Conservation (phyloP, 495 filamentous ascomycete species). For the Usnea hakonensis region DNA sequence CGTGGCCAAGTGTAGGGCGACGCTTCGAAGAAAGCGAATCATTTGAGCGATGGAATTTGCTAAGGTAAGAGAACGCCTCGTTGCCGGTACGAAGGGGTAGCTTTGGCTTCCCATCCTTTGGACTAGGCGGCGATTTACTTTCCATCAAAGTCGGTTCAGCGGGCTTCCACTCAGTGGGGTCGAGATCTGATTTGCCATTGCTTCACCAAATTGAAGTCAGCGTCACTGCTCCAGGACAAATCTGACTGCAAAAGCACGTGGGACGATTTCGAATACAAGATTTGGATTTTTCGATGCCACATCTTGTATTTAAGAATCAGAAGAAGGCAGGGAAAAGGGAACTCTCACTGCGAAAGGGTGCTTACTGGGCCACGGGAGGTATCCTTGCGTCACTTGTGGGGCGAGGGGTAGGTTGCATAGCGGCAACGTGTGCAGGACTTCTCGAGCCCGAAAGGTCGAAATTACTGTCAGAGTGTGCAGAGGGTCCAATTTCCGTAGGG, state of each 20-base stretch:
- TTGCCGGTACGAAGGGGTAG: slow-evolving; percentile 27
- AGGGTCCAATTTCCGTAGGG: slow-evolving; percentile 17
- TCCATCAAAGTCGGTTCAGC: slow-evolving; percentile 31
- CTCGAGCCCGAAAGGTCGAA: slow-evolving; percentile 15
- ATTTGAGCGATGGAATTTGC: slow-evolving; percentile 36
- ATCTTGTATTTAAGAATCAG: not conserved
- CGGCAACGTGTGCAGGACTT: slow-evolving; percentile 36
- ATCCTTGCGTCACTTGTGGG: slow-evolving; percentile 33
- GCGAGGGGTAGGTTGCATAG: slow-evolving; percentile 25
- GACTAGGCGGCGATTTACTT: slow-evolving; percentile 1
- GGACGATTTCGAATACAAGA: not conserved
- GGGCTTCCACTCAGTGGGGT: slow-evolving; percentile 54
- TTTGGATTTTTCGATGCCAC: not conserved
- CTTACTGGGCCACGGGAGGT: slow-evolving; percentile 31
- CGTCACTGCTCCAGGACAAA: not conserved
- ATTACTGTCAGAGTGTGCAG: slow-evolving; percentile 32
- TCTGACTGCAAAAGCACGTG: not conserved
- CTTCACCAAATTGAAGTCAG: not conserved
- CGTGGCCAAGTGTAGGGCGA: slow-evolving; percentile 20
- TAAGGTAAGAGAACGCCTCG: slow-evolving; percentile 44
- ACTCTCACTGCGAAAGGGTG: not conserved
- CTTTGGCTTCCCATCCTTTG: slow-evolving; percentile 12
- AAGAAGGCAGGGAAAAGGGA: not conserved
- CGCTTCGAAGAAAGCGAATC: slow-evolving; percentile 17
- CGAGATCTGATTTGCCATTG: slow-evolving; percentile 43